Conservation (phyloP, 2,329 filamentous ascomycete species). For the Colletotrichum sp. region DNA sequence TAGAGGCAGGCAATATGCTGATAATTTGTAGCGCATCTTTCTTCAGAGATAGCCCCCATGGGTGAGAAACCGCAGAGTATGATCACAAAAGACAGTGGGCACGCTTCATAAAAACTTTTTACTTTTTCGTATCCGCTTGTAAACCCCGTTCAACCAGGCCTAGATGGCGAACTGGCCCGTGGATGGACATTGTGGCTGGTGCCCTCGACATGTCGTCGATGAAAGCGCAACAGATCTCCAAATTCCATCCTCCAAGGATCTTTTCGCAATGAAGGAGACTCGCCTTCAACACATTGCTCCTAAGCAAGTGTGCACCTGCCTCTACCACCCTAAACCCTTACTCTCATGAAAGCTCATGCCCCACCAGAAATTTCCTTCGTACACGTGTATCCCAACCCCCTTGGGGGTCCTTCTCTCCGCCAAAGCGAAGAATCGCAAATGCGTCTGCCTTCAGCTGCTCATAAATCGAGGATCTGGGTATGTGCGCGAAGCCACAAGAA, state of each 20-base stretch:
- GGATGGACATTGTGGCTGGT: neutral
- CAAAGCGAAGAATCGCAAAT: conserved; percentile 6
- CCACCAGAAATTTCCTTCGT: neutral
- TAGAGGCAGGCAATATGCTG: neutral
- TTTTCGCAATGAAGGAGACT: neutral
- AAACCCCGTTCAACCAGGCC: neutral
- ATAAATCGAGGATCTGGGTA: conserved; percentile 18
- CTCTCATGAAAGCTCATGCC: neutral
- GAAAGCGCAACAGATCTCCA: neutral
- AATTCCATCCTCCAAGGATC: neutral
- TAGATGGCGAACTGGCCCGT: neutral
- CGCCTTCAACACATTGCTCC: neutral
- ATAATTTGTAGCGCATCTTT: neutral
- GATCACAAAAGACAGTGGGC: neutral
- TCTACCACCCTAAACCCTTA: neutral
- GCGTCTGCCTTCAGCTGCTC: conserved; percentile 10
- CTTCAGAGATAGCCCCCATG: neutral
- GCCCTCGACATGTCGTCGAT: neutral
- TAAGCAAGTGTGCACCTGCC: neutral
- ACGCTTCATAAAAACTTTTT: neutral
- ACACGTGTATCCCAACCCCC: neutral
- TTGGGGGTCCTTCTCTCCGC: neutral
- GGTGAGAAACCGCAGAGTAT: neutral
- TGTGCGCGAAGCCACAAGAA: conserved; percentile 15
- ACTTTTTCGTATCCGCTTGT: neutral